Evolutionary conservation across 2,329 filamentous ascomycete genomes (phyloP).

Genomic region (Scolecobasidium constrictum): DNA sequence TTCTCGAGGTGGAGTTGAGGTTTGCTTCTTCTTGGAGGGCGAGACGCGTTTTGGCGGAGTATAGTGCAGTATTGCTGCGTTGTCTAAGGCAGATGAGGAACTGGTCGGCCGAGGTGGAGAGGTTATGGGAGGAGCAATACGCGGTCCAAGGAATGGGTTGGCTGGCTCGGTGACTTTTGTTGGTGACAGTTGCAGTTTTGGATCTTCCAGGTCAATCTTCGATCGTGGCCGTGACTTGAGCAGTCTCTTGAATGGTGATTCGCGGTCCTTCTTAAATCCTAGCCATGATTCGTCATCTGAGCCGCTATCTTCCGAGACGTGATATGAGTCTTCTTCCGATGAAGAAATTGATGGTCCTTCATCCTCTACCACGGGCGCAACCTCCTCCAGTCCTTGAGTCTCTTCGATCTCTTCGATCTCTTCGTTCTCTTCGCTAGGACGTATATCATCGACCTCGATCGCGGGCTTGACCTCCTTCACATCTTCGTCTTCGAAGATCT

Average conservation of each 20-base stretch:
- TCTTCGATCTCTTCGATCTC: no score
- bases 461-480: background rate
- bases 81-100: constrained; percentile 6
- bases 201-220: constrained; percentile 2
- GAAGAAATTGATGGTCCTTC: no score
- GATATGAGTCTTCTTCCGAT: background rate
- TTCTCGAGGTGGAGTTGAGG: background rate
- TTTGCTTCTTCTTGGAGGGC: background rate
- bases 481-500: background rate
- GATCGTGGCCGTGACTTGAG: background rate
- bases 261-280: background rate
- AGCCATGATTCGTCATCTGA: background rate
- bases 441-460: no score
- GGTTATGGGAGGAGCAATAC: background rate
- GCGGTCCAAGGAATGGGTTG: background rate
- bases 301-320: background rate
- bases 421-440: no score
- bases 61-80: constrained; percentile 8
- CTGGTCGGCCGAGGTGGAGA: constrained; percentile 3
- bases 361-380: no score
- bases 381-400: no score
- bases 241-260: background rate
- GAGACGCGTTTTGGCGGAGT: constrained; percentile 3
- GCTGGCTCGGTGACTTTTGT: background rate
- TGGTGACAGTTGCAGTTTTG: background rate